These are phyloP conservation scores for Agaricales sp. DNA, from an alignment of 1,284 basidiomycete species.

Conservation along the genomic window DNA sequence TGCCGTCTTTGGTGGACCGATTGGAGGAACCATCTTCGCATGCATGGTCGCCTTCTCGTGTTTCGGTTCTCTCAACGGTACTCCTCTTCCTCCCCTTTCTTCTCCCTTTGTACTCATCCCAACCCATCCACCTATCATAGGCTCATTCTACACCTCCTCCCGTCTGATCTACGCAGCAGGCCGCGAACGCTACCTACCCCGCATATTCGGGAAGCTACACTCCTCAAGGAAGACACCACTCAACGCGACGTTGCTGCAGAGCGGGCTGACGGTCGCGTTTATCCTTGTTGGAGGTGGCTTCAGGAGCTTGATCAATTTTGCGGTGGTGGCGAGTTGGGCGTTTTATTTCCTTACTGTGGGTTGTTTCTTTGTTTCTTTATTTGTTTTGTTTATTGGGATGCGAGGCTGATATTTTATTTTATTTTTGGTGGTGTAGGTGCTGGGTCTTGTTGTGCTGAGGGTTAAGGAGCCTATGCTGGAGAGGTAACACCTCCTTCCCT, in stretches of 20 bases:
- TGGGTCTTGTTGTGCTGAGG: conserved; percentile 82
- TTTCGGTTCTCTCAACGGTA: conserved; percentile 85
- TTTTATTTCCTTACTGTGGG: conserved; percentile 84
- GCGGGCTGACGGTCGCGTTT: conserved; percentile 63
- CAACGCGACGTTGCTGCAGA: conserved; percentile 77
- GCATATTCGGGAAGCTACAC: conserved; percentile 71
- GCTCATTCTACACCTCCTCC: conserved; percentile 74
- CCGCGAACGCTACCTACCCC: conserved; percentile 80
- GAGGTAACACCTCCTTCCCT: conserved; percentile 30
- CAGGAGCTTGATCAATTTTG: conserved; percentile 78
- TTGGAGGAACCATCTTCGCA: conserved; percentile 84
- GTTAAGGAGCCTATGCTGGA: conserved; percentile 87
- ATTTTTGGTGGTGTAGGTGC: conserved; percentile 38
- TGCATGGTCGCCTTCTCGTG: conserved; percentile 89
- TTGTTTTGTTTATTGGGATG: background rate
- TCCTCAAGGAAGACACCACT: conserved; percentile 70
- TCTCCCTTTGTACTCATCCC: background rate
- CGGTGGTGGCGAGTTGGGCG: conserved; percentile 82
- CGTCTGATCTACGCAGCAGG: conserved; percentile 85
- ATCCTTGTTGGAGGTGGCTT: conserved; percentile 85
- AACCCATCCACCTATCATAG: conserved; percentile 25
- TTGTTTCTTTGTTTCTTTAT: conserved; percentile 7
- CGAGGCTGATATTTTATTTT: background rate
- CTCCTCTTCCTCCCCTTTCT: too few species aligned
- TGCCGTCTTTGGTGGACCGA: conserved; percentile 64